Percentiles rank a stretch among this genome's conserved stretches.
Conservation (phyloP, 2,329 filamentous ascomycete species). For the Cladosporium oxysporum region DNA sequence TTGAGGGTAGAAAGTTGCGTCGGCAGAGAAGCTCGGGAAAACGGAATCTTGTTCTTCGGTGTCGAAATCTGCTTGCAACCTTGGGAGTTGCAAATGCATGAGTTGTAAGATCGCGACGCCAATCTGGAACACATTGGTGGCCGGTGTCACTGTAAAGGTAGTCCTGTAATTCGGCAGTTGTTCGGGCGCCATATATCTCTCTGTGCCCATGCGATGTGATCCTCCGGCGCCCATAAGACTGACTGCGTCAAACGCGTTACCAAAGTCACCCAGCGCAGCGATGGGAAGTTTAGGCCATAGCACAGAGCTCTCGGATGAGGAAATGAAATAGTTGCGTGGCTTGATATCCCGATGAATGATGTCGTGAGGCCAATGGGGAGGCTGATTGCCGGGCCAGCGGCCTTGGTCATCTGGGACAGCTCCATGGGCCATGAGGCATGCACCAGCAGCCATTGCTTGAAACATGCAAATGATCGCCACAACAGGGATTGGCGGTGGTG, state of each 20-base stretch:
- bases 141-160: background rate
- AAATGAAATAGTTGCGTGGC: slow-evolving; percentile 3
- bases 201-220: background rate
- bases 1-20: background rate
- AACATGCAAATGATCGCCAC: background rate
- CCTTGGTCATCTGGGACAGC: slow-evolving; percentile 1
- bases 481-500: background rate
- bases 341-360: slow-evolving; percentile 16
- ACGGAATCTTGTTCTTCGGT: background rate
- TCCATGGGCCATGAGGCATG: slow-evolving; percentile 14
- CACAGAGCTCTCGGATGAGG: background rate
- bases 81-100: background rate
- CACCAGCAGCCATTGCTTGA: slow-evolving; percentile 12
- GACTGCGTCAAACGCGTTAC: background rate
- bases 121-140: slow-evolving; percentile 9
- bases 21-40: background rate
- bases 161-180: background rate
- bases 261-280: background rate
- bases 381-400: background rate
- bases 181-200: background rate
- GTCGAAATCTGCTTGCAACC: background rate
- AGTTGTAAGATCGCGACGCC: background rate
- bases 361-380: background rate
- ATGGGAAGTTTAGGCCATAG: slow-evolving; percentile 6
- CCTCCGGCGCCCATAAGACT: too few species aligned